Evolutionary conservation across 768 basidiomycete genomes (phyloP).

Genomic region (Psilocybe tampanensis): DNA sequence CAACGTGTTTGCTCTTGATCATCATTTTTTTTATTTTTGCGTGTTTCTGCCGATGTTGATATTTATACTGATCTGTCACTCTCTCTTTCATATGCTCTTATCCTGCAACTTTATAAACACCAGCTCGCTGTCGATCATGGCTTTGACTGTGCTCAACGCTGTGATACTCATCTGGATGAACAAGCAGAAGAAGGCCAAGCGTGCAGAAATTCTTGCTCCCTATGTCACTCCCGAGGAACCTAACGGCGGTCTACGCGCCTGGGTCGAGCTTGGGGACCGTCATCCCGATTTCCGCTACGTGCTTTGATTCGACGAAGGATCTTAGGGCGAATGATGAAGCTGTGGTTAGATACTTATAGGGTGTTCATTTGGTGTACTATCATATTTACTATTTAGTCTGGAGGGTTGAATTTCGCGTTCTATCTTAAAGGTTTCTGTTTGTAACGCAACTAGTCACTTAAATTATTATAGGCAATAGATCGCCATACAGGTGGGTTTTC

Average conservation of each 20-base stretch:
- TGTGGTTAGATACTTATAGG: neutral
- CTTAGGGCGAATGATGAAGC: neutral
- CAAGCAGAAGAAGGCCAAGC: conserved; percentile 22
- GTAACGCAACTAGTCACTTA: too few species aligned
- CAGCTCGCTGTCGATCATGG: conserved; percentile 28
- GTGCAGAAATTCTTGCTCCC: conserved; percentile 30
- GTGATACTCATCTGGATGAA: conserved; percentile 31
- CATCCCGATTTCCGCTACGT: conserved; percentile 40
- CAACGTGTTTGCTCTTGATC: neutral
- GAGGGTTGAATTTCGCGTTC: neutral
- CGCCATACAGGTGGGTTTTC: too few species aligned
- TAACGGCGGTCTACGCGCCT: conserved; percentile 30
- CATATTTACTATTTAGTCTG: neutral
- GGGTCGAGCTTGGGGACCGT: conserved; percentile 37
- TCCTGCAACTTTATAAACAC: neutral
- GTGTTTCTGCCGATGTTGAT: neutral
- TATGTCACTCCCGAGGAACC: conserved; percentile 28
- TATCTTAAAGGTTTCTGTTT: neutral
- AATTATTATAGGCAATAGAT: too few species aligned
- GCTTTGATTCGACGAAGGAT: conserved; percentile 7
- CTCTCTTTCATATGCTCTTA: too few species aligned
- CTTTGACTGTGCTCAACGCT: conserved; percentile 26
- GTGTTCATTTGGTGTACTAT: neutral
- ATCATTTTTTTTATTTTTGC: neutral
- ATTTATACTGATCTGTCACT: neutral